Evolutionary conservation across 257 asterid genomes (phyloP), one percentile per base, ranked within the genome.

Genomic region (Ballota nigra): DNA sequence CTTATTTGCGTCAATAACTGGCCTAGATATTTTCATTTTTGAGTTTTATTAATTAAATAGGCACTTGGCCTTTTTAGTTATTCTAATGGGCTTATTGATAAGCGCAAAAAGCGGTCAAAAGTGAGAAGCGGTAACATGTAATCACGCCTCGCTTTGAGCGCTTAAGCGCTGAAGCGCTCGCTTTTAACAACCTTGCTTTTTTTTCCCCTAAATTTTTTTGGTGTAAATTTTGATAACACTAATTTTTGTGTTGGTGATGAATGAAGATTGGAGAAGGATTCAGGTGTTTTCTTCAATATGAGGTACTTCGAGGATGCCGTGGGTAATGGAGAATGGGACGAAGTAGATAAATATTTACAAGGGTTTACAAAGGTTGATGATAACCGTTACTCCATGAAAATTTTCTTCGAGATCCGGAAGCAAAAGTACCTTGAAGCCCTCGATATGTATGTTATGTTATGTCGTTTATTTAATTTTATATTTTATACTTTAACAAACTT

Each of bases 371-470:
- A 84, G 79, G 80, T 76, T 9, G 93, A 85, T 0, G 96, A 89
- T 16, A 85, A 89, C 76, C 75, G 73, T 7, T 74, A 75, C 76
- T 85, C 91, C 51, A 85, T 74, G 91, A 84, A 84, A 59, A 79
- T 82, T 7, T 85, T 89, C 80, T 89, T 87, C 26, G 88, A 82
- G 79, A 78, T 89, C 69, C 80, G 87, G 15, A 85, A 82, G 77
- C 90, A 82, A 75, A 87, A 85, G 77, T 87, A 81, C 70, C 81
- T 89, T 12, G 96, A 89, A 80, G 89, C 94, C 22, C 85, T 87
- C 1, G 85, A 89, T 61, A 82, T 69, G 94, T 87, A 77, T 47
- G 77, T 11, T 0, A 13, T 57, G 40, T n/a, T 5, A 45, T 63
- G 4, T 19, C 18, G 70, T 0, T 28, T 16, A 26, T 26, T 26